Evolutionary conservation across 228 moss, liverwort and hornwort species (phyloP), one percentile per base, ranked within the genome.

Genomic region (Sphagnum magellanicum): DNA sequence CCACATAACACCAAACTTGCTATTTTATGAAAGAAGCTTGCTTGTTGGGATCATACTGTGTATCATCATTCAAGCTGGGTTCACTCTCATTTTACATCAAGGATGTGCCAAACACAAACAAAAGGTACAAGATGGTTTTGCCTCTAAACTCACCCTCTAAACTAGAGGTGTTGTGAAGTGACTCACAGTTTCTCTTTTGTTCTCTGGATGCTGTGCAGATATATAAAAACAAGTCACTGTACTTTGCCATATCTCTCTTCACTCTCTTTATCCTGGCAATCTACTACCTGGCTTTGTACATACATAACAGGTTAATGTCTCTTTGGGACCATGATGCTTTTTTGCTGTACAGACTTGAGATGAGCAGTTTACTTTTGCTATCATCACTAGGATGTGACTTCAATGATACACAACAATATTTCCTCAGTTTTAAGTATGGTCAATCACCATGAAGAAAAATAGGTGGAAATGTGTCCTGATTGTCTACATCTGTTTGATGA

Each of bases 201-300:
- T 72, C 15, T 64, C 49, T 59, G 14, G 32, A 55, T 65, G 65
- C 74, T 65, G 71, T 79, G 79, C 95, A 92, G 95, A 89, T 70
- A 68, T 74, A 84, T 60, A 87, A 74, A 76, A 89, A 92, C 78
- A 91, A 77, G 74, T 80, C 91, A 52, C 70, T 96, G 0, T 91
- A 79, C 74, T 82, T 84, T 77, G 96, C 92, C 4, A 49, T 89
- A 61, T 86, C 91, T 16, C 77, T 92, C 5, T 96, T 96, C 68
- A 77, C 80, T 47, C 72, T 96, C 62, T 79, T 89, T 72, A 68
- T 85, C 52, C 76, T 96, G 46, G 65, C 79, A 5, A 86, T 96
- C 52, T 96, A 86, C 58, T 96, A 96, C 69, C 70, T 87, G 16
- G 91, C 88, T 67, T 70, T 92, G 10, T 96, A 83, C 76, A 59